Percentiles rank a stretch among this genome's conserved stretches.
These are phyloP conservation scores for Verticillium longisporum DNA, from an alignment of 2,329 filamentous ascomycete genomes.

Conservation along the genomic window DNA sequence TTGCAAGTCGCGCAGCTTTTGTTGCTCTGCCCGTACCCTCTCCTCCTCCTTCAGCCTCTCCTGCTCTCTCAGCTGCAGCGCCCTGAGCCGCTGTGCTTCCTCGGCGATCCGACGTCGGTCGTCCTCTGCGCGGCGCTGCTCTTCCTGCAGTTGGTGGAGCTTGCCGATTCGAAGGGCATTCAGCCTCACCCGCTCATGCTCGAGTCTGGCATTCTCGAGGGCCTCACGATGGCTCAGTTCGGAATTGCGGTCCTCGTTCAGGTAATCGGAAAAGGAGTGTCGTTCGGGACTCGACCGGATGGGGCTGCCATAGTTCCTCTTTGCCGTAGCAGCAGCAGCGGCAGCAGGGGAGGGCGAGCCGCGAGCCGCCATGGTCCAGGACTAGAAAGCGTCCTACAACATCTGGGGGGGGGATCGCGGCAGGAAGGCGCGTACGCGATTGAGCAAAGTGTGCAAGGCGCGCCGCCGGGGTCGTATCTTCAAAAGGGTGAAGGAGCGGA, in stretches of 20 bases:
- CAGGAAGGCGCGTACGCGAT: background rate
- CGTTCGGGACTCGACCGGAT: conserved; percentile 34
- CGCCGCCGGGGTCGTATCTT: background rate
- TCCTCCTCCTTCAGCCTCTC: conserved; percentile 38
- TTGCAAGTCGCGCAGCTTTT: conserved; percentile 38
- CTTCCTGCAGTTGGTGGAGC: conserved; percentile 37
- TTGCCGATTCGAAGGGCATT: conserved; percentile 41
- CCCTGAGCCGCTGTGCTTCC: background rate
- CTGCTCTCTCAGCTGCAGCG: conserved; percentile 36
- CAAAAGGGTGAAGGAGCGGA: background rate
- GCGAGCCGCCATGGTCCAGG: conserved; percentile 20
- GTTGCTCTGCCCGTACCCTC: conserved; percentile 37
- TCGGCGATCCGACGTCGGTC: conserved; percentile 36
- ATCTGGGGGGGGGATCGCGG: background rate
- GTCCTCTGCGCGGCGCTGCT: conserved; percentile 35
- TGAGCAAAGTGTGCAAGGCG: background rate
- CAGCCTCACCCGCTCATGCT: conserved; percentile 59
- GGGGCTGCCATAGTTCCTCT: conserved; percentile 23
- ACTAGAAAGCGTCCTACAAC: background rate
- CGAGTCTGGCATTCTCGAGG: conserved; percentile 55
- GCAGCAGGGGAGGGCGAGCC: conserved; percentile 26
- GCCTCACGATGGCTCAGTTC: conserved; percentile 59
- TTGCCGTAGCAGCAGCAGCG: conserved; percentile 4
- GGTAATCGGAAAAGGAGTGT: conserved; percentile 50
- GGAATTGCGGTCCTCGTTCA: conserved; percentile 54